Base-by-base conservation (phyloP, 2,329 filamentous ascomycete genomes). In the Aspergillus ochraceus region DNA sequence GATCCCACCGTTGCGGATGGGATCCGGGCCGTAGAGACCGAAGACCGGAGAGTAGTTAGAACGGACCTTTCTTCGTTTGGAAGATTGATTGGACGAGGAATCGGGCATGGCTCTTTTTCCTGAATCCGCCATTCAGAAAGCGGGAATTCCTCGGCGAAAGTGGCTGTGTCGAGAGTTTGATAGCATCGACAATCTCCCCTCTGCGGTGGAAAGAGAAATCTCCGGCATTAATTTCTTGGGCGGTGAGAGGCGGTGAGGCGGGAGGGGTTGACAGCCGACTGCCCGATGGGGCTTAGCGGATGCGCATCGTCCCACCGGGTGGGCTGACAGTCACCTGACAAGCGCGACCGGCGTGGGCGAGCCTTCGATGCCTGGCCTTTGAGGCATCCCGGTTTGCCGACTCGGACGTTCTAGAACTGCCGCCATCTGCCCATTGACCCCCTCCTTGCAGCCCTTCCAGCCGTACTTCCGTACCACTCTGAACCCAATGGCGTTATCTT, bases 11-110 rank as follows among this genome's bases (percentile, higher is more conserved):
- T 29, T 8, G 26, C 26, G 26, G 26, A 29, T 29, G 26, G 26
- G 26, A 29, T 29, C 26, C 26, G 8, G 26, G 8, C 26, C 26
- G 8, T 29, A 29, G 6, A 29, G 26, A 29, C 26, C 26, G 26
- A 2, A 29, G 26, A 9, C 26, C 26, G 26, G 26, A 29, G 26
- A 29, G 26, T 29, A 9, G 26, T 29, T 12, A 36, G 32, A 42
- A 42, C 68, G 46, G 47, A 76, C 74, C 71, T 75, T 76, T 65
- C 68, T 68, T 58, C 66, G 73, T 66, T 75, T 76, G 45, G 67
- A 63, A 39, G 68, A 66, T 49, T 65, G 66, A 52, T 60, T 61
- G 36, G 66, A 62, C 36, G 61, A 58, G 52, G 59, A 61, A 49
- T 62, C 66, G 19, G 72, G 60, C 71, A 75, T 74, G 49, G 63